phyloP scores from a whole-genome alignment of 2,329 filamentous ascomycete species.

The Pseudocercospora ulei region DNA sequence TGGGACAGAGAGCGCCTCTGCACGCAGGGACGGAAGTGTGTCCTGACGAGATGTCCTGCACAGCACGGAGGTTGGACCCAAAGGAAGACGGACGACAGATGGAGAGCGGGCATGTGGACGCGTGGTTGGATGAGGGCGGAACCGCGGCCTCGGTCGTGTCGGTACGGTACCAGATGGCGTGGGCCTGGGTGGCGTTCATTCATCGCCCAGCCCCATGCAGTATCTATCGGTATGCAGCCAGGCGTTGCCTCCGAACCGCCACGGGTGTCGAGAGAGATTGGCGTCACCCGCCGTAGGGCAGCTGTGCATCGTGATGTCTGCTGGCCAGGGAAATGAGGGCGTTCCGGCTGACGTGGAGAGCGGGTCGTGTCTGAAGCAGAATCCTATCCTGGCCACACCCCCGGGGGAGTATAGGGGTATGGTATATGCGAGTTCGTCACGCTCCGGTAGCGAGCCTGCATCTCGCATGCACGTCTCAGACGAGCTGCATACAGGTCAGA shows the following conservation, averaged over 20 bases:
- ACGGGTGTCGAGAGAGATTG: neutral
- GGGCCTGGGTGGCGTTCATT: too few species aligned
- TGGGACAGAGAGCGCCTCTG: constrained; percentile 1
- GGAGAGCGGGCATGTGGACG: constrained; percentile 2
- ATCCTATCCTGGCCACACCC: neutral
- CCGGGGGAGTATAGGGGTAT: neutral
- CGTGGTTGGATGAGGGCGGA: neutral
- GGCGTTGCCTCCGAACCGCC: constrained; percentile 1
- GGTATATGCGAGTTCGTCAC: too few species aligned
- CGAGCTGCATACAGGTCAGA: neutral
- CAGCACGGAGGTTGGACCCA: constrained; percentile 1
- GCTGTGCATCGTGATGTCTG: neutral
- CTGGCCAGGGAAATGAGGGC: neutral
- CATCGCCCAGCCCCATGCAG: too few species aligned
- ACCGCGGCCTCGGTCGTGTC: constrained; percentile 5
- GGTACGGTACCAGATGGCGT: too few species aligned
- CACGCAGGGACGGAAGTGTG: constrained; percentile 3
- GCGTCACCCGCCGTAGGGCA: neutral
- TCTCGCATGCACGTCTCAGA: constrained; percentile 3
- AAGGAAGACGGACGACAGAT: neutral
- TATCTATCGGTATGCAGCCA: neutral
- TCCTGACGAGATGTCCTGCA: constrained; percentile 4
- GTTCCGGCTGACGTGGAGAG: neutral
- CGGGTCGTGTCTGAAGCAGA: neutral
- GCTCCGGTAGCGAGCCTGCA: too few species aligned